Percentiles rank a stretch among this genome's conserved stretches.
These are phyloP conservation scores for Termitomyces sp. DNA, from an alignment of 768 basidiomycete genomes.

Conservation along the genomic window DNA sequence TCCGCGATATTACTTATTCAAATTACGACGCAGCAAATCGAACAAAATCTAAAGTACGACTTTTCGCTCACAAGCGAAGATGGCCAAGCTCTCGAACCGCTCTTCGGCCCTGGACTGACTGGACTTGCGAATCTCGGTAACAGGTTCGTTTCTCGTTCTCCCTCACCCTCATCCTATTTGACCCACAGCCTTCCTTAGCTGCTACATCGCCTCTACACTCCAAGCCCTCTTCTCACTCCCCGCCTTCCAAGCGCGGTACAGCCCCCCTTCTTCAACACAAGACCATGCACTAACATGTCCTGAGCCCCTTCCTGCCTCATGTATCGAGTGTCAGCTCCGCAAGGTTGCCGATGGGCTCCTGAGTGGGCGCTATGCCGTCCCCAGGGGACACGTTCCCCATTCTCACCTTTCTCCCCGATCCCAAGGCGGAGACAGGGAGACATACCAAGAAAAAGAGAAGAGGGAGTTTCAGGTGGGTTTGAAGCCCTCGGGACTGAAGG, in stretches of 20 bases:
- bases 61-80: conserved; percentile 86
- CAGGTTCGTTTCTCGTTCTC: conserved; percentile 30
- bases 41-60: conserved; percentile 92
- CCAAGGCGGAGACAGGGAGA: conserved; percentile 15
- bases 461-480: conserved; percentile 82
- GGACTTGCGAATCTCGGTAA: conserved; percentile 93
- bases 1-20: neutral
- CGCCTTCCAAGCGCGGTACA: conserved; percentile 71
- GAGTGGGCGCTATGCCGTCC: conserved; percentile 84
- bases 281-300: conserved; percentile 59
- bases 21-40: conserved; percentile 68
- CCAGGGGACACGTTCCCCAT: conserved; percentile 26
- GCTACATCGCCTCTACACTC: conserved; percentile 94
- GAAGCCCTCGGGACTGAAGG: conserved; percentile 78
- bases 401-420: neutral
- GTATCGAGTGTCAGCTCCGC: conserved; percentile 92
- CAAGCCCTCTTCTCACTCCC: conserved; percentile 83
- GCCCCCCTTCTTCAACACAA: conserved; percentile 16
- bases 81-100: conserved; percentile 80
- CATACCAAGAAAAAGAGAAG: conserved; percentile 15
- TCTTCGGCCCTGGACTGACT: conserved; percentile 86
- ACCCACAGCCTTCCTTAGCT: conserved; percentile 39
- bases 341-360: conserved; percentile 91
- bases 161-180: neutral
- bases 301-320: conserved; percentile 68